phyloP scores from a whole-genome alignment of 2,329 filamentous ascomycete genomes.

The Colletotrichum graminicola region DNA sequence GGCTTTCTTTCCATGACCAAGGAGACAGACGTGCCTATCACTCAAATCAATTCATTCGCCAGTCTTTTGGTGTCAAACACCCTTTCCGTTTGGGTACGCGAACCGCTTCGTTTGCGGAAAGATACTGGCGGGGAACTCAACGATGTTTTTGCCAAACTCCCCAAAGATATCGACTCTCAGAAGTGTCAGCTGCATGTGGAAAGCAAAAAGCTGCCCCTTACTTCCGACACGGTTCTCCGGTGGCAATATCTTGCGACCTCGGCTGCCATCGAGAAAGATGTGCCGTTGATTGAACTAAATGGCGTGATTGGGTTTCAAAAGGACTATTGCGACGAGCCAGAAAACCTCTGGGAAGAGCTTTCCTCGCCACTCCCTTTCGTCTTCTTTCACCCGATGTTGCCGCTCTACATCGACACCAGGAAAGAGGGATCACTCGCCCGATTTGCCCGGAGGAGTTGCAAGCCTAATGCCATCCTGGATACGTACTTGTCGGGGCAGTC shows the following conservation, averaged over 20 bases:
- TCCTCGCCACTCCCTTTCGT: slow-evolving; percentile 78
- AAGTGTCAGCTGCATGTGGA: slow-evolving; percentile 62
- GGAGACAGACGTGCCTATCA: slow-evolving; percentile 68
- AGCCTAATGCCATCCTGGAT: slow-evolving; percentile 88
- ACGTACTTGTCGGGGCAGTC: slow-evolving; percentile 83
- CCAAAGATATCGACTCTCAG: slow-evolving; percentile 57
- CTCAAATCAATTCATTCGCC: slow-evolving; percentile 81
- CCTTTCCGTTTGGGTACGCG: slow-evolving; percentile 82
- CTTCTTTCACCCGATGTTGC: slow-evolving; percentile 88
- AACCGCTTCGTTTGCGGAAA: slow-evolving; percentile 75
- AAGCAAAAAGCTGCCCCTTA: slow-evolving; percentile 60
- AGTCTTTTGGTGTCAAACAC: slow-evolving; percentile 81
- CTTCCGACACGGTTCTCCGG: slow-evolving; percentile 69
- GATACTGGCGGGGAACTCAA: slow-evolving; percentile 74
- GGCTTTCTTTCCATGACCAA: slow-evolving; percentile 83
- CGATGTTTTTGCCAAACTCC: slow-evolving; percentile 76
- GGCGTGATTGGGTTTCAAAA: slow-evolving; percentile 81
- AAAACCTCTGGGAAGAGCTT: slow-evolving; percentile 77
- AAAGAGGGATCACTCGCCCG: slow-evolving; percentile 87
- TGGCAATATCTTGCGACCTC: slow-evolving; percentile 76
- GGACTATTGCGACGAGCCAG: slow-evolving; percentile 75
- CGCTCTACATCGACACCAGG: slow-evolving; percentile 92
- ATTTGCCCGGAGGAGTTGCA: slow-evolving; percentile 92
- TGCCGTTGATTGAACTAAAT: slow-evolving; percentile 78
- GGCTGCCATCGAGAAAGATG: slow-evolving; percentile 66